Base-by-base conservation (phyloP, 352 stramenopile genomes). In the Blastocystis sp. region DNA sequence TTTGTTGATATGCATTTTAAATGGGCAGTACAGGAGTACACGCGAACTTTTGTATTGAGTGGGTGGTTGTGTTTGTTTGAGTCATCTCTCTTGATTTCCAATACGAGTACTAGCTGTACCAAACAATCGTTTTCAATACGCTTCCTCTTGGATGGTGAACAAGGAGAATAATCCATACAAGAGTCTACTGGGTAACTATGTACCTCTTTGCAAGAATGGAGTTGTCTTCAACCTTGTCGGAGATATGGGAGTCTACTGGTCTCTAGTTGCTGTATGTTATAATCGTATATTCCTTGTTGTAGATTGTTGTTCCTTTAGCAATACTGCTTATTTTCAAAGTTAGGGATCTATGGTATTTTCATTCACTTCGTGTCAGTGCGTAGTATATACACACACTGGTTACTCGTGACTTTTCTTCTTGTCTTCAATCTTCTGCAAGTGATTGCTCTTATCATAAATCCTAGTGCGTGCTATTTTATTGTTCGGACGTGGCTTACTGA, bases 111-210 rank as follows among this genome's bases (percentile, higher is more conserved):
- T 34, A 34, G 30, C 1, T 34, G 1, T 1, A 34, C 30, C 30
- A 34, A 34, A 34, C 30, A 34, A 34, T 34, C 30, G 30, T 34
- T 34, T 1, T 34, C 30, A 34, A 34, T 34, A 34, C 30, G 0
- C 30, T 34, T 34, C 5, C 30, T 56, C 20, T 53, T 79, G 24
- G 20, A 81, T 81, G 70, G 70, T 81, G 37, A 81, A 63, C 70
- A 81, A 81, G 18, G 70, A 81, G 50, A 64, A n/a, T n/a, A 81
- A 81, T 26, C 70, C 70, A 7, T 81, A 81, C 65, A 41, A 18
- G 24, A 62, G 45, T 20, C 16, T 81, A 34, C 55, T 62, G 7
- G 70, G 70, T 11, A 81, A 81, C 45, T 81, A 64, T 41, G 24
- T 53, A 24, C 70, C 43, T 2, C 11, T 81, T 45, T 63, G 34